Conservation (phyloP, 1,284 basidiomycete species). For the Xanthoconium separans region DNA sequence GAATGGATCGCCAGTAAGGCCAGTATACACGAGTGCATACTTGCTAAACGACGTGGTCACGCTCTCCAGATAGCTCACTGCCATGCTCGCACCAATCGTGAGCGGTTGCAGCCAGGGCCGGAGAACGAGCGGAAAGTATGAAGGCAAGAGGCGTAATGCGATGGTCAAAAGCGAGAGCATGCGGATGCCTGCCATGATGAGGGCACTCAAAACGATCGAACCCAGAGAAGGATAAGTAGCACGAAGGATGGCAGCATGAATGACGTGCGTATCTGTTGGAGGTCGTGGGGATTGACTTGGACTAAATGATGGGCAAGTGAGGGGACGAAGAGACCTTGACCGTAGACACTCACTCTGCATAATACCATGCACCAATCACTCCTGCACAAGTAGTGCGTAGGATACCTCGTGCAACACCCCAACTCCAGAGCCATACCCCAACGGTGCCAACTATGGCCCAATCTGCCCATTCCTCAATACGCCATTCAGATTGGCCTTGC, state of each 20-base stretch:
- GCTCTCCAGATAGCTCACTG: constrained; percentile 56
- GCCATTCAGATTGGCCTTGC: constrained; percentile 56
- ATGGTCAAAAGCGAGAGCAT: constrained; percentile 47
- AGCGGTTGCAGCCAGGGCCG: constrained; percentile 42
- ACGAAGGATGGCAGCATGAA: constrained; percentile 77
- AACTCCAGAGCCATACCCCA: constrained; percentile 85
- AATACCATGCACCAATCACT: constrained; percentile 93
- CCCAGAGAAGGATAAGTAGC: constrained; percentile 82
- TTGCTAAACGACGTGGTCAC: constrained; percentile 75
- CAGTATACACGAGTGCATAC: constrained; percentile 82
- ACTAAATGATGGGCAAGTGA: constrained; percentile 33
- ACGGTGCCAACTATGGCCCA: constrained; percentile 75
- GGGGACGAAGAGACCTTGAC: neutral
- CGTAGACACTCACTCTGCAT: constrained; percentile 60
- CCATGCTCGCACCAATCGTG: constrained; percentile 42
- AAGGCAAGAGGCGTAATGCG: constrained; percentile 53
- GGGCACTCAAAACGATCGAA: constrained; percentile 71
- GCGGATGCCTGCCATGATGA: constrained; percentile 74
- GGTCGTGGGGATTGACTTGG: constrained; percentile 48
- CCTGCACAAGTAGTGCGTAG: constrained; percentile 78
- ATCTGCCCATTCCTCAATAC: constrained; percentile 76
- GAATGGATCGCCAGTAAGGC: constrained; percentile 84
- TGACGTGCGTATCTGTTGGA: constrained; percentile 63
- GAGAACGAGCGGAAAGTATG: constrained; percentile 48
- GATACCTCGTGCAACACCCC: constrained; percentile 84